Conservation (phyloP, 2,329 filamentous ascomycete species). For the Neurospora sp. region DNA sequence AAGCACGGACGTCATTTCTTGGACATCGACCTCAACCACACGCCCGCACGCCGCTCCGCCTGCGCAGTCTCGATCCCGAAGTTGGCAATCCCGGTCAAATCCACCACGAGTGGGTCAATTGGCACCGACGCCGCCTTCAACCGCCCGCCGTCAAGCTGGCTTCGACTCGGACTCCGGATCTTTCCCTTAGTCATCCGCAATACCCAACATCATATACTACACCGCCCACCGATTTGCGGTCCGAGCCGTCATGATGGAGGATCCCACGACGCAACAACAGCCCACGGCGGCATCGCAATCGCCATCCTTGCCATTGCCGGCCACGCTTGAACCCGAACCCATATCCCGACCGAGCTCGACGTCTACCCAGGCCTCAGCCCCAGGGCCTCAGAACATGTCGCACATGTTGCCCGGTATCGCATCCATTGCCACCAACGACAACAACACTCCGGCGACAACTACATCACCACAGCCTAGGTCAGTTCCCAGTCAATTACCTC, state of each 20-base stretch:
- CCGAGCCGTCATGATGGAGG: conserved; percentile 39
- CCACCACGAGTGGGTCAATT: neutral
- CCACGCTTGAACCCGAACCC: conserved; percentile 37
- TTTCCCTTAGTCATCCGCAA: conserved; percentile 9
- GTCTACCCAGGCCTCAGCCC: conserved; percentile 32
- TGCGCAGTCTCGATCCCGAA: neutral
- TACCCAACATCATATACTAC: conserved; percentile 10
- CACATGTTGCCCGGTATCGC: conserved; percentile 36
- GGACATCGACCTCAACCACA: neutral
- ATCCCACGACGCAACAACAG: conserved; percentile 27
- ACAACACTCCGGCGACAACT: conserved; percentile 12
- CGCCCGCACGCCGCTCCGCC: neutral
- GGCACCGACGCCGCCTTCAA: neutral
- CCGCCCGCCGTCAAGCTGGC: conserved; percentile 17
- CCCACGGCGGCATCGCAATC: conserved; percentile 18
- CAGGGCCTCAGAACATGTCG: conserved; percentile 20
- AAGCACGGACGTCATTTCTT: neutral
- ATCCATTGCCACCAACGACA: conserved; percentile 27
- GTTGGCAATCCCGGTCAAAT: neutral
- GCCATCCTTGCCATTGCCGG: conserved; percentile 24
- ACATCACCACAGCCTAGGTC: conserved; percentile 39
- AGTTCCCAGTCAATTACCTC: conserved; percentile 14
- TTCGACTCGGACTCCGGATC: conserved; percentile 12
- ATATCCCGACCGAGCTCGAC: conserved; percentile 41
- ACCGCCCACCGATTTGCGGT: conserved; percentile 17